phyloP scores from a whole-genome alignment of 1,284 basidiomycete genomes.

The Microbotryomycetes sp. region DNA sequence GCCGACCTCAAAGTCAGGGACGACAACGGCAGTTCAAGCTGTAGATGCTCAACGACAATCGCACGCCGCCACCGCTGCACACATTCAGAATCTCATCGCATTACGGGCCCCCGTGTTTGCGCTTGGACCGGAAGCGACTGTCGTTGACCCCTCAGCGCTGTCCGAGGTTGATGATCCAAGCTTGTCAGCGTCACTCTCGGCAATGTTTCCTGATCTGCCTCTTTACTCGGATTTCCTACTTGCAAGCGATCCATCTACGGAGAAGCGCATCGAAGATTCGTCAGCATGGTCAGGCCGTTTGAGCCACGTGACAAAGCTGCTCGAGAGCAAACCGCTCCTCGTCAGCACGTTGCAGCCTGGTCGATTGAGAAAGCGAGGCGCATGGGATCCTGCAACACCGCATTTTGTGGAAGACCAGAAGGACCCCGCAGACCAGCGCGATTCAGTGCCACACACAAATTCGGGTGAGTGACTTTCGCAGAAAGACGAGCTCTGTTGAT shows the following conservation, averaged over 20 bases:
- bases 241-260: conserved; percentile 37
- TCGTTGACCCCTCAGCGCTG: conserved; percentile 21
- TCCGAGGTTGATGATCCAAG: conserved; percentile 12
- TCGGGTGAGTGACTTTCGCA: conserved; percentile 6
- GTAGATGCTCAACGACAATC: conserved; percentile 8
- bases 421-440: conserved; percentile 28
- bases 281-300: conserved; percentile 43
- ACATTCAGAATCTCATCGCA: conserved; percentile 25
- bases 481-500: conserved; percentile 9
- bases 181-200: conserved; percentile 12
- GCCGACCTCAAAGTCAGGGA: conserved; percentile 16
- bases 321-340: conserved; percentile 52
- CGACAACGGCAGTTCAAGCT: background rate
- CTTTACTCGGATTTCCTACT: conserved; percentile 42
- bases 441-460: conserved; percentile 11
- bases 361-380: conserved; percentile 41
- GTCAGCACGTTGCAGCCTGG: conserved; percentile 52
- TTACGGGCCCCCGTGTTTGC: conserved; percentile 35
- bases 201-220: conserved; percentile 50
- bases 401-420: conserved; percentile 45
- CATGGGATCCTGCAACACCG: conserved; percentile 46
- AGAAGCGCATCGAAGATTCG: conserved; percentile 50
- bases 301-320: conserved; percentile 49
- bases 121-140: conserved; percentile 14
- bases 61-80: conserved; percentile 12